Evolutionary conservation across 1,284 basidiomycete species (phyloP), one percentile per base, ranked within the genome.

Genomic region (Moesziomyces aphidis): DNA sequence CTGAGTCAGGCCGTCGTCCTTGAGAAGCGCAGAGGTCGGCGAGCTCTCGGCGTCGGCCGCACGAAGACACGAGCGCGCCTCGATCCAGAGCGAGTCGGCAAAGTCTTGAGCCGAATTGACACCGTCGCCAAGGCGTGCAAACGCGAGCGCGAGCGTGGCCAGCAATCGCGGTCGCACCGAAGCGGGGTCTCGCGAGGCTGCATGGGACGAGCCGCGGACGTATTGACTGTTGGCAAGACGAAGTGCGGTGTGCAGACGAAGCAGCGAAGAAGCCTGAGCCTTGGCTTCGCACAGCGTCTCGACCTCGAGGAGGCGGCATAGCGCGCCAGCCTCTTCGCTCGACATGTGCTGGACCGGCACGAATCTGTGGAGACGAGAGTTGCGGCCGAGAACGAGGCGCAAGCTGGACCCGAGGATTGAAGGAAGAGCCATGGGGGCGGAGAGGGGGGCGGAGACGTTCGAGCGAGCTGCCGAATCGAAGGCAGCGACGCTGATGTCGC

Each of bases 191-290:
- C 55, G 58, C 7, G 63, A 39, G 5, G 39, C 55, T 1, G 42
- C 21, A 11, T 46, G 48, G 17, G 39, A 46, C 1, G 19, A 43
- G 42, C 45, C 51, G 19, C 67, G 43, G n/a, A 55, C 46, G 43
- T 60, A 47, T 43, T 56, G 66, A 53, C 58, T 62, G 65, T 76
- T 71, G 42, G 69, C 61, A 1, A 80, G 65, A 19, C 58, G 68
- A 24, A 80, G 61, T 7, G 73, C 61, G 1, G 77, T 79, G 52
- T 78, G 61, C 13, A 79, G 59, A 31, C 78, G 68, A 5, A 74
- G 69, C 39, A 77, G 31, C 11, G 61, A 61, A 5, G 74, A 71
- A 10, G 71, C 31, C 43, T 77, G 71, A 8, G 78, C 65, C 36
- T 65, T 61, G 28, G 36, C 55, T 31, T 67, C 68, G 47, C 73